A percentile compares a stretch with the other conserved stretches of the same genome.
phyloP scores from a whole-genome alignment of 129 eudicot genomes.

The Flaveria robusta region DNA sequence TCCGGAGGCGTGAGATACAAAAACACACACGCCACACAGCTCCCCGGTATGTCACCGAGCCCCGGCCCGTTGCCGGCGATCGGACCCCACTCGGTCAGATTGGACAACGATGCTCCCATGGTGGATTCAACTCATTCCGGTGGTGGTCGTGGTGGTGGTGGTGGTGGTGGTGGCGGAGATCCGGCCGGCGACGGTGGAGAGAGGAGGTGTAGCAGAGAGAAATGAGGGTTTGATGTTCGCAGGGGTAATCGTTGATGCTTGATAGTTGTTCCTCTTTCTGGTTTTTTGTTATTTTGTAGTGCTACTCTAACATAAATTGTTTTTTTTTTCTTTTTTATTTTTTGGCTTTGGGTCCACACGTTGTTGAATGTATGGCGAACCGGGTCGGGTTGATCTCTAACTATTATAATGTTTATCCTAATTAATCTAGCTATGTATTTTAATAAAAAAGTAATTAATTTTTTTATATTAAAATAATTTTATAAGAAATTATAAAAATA shows the following conservation, averaged over 20 bases:
- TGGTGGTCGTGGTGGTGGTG: not conserved
- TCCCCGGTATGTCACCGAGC: constrained; percentile 89
- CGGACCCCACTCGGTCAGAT: constrained; percentile 55
- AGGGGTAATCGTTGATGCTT: not conserved
- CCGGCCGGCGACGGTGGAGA: constrained; percentile 7
- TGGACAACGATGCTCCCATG: constrained; percentile 88
- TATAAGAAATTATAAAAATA: no score
- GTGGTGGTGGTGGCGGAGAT: constrained; percentile 16
- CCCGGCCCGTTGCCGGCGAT: constrained; percentile 58
- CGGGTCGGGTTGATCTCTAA: no score
- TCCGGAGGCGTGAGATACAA: constrained; percentile 77
- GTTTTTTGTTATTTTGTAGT: not conserved
- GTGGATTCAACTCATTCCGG: constrained; percentile 18
- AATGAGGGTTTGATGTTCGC: not conserved
- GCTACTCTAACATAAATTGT: no score
- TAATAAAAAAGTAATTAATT: no score
- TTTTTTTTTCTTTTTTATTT: no score
- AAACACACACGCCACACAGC: constrained; percentile 82
- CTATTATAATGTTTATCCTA: no score
- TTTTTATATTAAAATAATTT: no score
- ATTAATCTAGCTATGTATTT: no score
- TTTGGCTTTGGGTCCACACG: no score
- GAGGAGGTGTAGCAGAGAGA: not conserved
- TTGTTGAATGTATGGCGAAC: no score
- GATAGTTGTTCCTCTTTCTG: not conserved